These are phyloP conservation scores for Taphrina betulina DNA, from an alignment of 1,139 yeast genomes.

Conservation along the genomic window DNA sequence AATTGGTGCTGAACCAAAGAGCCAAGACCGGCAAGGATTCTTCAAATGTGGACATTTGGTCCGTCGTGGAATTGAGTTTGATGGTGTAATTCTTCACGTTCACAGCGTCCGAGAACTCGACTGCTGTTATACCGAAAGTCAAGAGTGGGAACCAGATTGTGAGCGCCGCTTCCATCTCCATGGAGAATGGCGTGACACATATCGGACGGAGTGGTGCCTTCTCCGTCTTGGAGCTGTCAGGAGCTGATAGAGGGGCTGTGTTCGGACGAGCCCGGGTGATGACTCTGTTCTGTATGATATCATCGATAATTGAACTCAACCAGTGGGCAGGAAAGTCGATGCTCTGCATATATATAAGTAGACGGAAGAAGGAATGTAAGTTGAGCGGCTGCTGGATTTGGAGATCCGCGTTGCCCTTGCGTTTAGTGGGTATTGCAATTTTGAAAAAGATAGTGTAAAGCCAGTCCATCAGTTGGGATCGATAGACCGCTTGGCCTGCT, in stretches of 20 bases:
- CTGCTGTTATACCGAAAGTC: conserved; percentile 28
- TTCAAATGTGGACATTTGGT: conserved; percentile 1
- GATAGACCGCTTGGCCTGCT: conserved; percentile 11
- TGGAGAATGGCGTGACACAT: conserved; percentile 30
- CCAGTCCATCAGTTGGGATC: conserved; percentile 22
- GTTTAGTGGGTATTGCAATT: conserved; percentile 16
- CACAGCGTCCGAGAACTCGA: conserved; percentile 23
- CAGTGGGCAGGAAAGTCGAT: conserved; percentile 27
- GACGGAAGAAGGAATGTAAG: conserved; percentile 25
- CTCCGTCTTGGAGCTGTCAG: neutral
- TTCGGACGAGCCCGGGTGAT: conserved; percentile 22
- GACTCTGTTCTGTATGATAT: conserved; percentile 27
- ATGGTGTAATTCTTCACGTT: conserved; percentile 18
- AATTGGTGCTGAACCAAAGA: conserved; percentile 25
- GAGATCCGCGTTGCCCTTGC: neutral
- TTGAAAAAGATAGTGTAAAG: conserved; percentile 10
- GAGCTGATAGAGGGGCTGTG: neutral
- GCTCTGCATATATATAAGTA: conserved; percentile 16
- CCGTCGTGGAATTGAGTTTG: conserved; percentile 3
- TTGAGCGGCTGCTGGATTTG: conserved; percentile 19
- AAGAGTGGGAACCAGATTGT: conserved; percentile 26
- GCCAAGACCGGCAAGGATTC: conserved; percentile 19
- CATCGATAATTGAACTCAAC: conserved; percentile 25
- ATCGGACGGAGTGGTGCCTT: conserved; percentile 14
- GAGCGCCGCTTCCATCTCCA: conserved; percentile 29